Base-by-base conservation (phyloP, 805 yeast species). In the Metahyphopichia silvanorum region DNA sequence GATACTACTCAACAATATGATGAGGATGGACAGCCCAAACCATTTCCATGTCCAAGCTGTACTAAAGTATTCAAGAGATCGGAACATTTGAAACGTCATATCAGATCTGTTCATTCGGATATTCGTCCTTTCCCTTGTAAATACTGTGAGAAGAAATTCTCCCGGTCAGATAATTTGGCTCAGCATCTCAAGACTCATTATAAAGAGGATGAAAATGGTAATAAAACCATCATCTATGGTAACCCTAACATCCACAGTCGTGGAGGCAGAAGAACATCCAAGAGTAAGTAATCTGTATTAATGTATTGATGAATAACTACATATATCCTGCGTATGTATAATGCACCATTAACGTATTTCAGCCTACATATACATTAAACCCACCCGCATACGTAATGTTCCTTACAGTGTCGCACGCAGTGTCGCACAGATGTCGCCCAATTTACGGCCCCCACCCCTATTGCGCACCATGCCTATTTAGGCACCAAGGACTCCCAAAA, bases 101-200 rank as follows among this genome's bases (percentile, higher is more conserved):
- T 63, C 29, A 45, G 71, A 27, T 61, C 69, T 4, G 71, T 66
- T 25, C 71, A 66, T 45, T 60, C 67, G n/a, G 64, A 63, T 39
- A 62, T 64, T 33, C 47, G 71, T 12, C 71, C 71, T 2, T 65
- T 64, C 48, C 70, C 63, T 38, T 66, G 71, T 47, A 64, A 64
- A 38, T 62, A 59, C 42, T 66, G 71, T 42, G 71, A 64, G 15
- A 66, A 66, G 55, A 64, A 63, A 48, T 66, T 66, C 35, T 53
- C 60, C 32, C 45, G 71, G 31, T 56, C 65, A 5, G 71, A 66
- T 43, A 66, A 66, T 38, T 55, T 66, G 49, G 69, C 69, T 5
- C 71, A 66, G 40, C 71, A 66, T 40, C 55, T 63, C 43, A 66
- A 66, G 43, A 66, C 71, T 5, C 71, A 66, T 35, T 59, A 57